Percentiles rank a stretch among this genome's conserved stretches.
phyloP scores from a whole-genome alignment of 768 basidiomycete genomes.

The Scleroderma bovista region DNA sequence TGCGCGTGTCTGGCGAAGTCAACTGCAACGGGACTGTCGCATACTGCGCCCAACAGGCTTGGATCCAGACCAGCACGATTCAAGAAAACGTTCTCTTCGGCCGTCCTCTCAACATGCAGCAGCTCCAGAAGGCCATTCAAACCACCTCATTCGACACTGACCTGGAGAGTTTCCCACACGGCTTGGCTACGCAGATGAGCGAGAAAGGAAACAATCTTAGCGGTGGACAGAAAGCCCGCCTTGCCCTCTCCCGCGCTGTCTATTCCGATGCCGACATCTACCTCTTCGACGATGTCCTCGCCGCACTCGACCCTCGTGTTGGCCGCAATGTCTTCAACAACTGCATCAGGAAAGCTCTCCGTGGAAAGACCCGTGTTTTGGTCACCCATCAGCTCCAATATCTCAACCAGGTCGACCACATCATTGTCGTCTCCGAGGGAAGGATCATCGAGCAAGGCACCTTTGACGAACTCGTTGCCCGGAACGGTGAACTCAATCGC shows the following conservation, averaged over 20 bases:
- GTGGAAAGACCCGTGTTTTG: conserved; percentile 22
- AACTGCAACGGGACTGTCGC: conserved; percentile 21
- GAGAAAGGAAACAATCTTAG: conserved; percentile 41
- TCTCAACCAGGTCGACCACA: conserved; percentile 34
- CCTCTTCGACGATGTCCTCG: conserved; percentile 43
- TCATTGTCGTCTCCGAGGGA: conserved; percentile 44
- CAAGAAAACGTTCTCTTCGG: conserved; percentile 29
- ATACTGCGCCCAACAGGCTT: conserved; percentile 30
- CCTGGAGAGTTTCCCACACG: conserved; percentile 23
- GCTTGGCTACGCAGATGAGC: conserved; percentile 39
- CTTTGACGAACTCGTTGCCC: conserved; percentile 33
- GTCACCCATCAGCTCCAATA: conserved; percentile 29
- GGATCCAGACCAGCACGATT: conserved; percentile 26
- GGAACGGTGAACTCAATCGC: conserved; percentile 22
- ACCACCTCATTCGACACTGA: conserved; percentile 25
- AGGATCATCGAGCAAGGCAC: conserved; percentile 40
- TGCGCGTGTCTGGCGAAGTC: conserved; percentile 20
- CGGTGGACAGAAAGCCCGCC: conserved; percentile 47
- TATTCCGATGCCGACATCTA: conserved; percentile 39
- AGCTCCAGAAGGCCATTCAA: conserved; percentile 22
- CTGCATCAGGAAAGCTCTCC: conserved; percentile 18
- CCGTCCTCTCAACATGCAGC: conserved; percentile 20
- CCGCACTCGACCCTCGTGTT: conserved; percentile 43
- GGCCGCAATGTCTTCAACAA: conserved; percentile 29
- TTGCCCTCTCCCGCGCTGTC: conserved; percentile 41